Percentiles rank a stretch among this genome's conserved stretches.
Evolutionary conservation across 306 rosid species (phyloP).

Genomic region (Begonia fuchsioides): DNA sequence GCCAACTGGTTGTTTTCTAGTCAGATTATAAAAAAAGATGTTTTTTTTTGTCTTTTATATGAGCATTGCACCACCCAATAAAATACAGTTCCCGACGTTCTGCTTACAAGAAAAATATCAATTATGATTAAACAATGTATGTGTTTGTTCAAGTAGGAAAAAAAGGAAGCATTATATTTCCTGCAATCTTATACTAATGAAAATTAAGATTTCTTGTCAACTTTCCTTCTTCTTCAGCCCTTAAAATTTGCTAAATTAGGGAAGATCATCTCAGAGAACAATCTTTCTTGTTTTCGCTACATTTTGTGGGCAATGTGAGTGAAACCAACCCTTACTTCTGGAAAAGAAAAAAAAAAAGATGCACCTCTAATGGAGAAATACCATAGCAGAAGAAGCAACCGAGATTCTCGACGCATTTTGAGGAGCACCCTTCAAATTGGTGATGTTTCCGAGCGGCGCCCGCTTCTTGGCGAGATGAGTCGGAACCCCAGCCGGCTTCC

Average conservation of each 20-base stretch:
- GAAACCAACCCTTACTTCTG: not conserved
- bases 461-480: constrained; percentile 56
- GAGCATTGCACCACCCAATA: no score
- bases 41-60: no score
- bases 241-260: not conserved
- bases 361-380: constrained; percentile 11
- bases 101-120: no score
- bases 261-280: not conserved
- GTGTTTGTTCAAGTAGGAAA: no score
- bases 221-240: not conserved
- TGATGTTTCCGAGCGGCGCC: constrained; percentile 69
- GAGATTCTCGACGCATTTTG: constrained; percentile 24
- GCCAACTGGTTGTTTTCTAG: no score
- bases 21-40: no score
- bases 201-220: not conserved
- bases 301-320: not conserved
- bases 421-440: constrained; percentile 37
- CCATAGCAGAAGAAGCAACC: constrained; percentile 28
- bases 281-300: not conserved
- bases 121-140: not conserved
- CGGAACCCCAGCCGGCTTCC: constrained; percentile 21
- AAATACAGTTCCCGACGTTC: no score
- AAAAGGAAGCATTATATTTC: no score
- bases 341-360: not conserved
- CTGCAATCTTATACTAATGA: no score